These are phyloP conservation scores for Plenodomus lindquistii DNA, from an alignment of 2,329 filamentous ascomycete genomes.

Conservation along the genomic window DNA sequence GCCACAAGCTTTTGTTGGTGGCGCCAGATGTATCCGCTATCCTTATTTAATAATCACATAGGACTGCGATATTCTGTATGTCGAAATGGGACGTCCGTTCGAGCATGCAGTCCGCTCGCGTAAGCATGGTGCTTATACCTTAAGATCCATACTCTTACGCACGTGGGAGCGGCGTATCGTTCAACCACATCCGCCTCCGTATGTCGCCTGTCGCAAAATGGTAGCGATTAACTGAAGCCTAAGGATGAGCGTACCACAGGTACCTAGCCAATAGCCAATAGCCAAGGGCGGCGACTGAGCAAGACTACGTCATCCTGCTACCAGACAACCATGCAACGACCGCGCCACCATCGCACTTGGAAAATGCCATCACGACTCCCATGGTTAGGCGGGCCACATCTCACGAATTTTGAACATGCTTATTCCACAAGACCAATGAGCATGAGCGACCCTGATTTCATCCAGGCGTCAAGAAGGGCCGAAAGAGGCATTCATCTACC, in stretches of 20 bases:
- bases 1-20: too few species aligned
- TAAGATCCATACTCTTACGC: too few species aligned
- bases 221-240: neutral
- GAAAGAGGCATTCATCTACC: neutral
- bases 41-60: too few species aligned
- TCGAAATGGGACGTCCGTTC: too few species aligned
- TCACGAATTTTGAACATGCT: neutral
- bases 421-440: neutral
- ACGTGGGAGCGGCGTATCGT: too few species aligned
- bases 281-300: neutral
- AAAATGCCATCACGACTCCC: neutral
- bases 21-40: too few species aligned
- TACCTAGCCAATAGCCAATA: neutral
- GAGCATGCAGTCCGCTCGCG: too few species aligned
- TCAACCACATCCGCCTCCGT: too few species aligned
- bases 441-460: neutral
- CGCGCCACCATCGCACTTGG: neutral
- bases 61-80: too few species aligned
- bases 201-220: neutral
- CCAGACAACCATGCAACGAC: neutral
- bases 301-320: neutral
- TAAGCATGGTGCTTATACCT: too few species aligned
- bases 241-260: too few species aligned
- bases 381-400: neutral
- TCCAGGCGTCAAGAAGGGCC: neutral